phyloP scores from a whole-genome alignment of 2,329 filamentous ascomycete species.

The Pseudopyrenochaeta lycopersici region DNA sequence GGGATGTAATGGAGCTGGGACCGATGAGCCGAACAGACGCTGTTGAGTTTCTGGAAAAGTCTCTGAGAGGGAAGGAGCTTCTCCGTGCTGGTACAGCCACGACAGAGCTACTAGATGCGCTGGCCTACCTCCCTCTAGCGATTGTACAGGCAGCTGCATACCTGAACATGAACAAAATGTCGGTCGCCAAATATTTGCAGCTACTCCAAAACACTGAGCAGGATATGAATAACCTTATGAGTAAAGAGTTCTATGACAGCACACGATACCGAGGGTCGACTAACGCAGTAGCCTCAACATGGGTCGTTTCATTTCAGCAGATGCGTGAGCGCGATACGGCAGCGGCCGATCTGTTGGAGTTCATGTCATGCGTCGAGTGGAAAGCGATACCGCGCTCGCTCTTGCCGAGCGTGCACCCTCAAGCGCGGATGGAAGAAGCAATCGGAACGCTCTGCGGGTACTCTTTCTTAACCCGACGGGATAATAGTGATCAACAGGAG shows the following conservation, averaged over 20 bases:
- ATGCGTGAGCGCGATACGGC: constrained; percentile 25
- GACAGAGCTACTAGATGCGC: constrained; percentile 24
- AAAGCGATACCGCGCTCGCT: constrained; percentile 26
- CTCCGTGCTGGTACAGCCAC: neutral
- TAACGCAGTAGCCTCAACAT: constrained; percentile 54
- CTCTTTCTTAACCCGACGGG: constrained; percentile 7
- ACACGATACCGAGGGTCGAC: constrained; percentile 46
- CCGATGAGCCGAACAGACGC: constrained; percentile 1
- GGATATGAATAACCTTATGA: constrained; percentile 47
- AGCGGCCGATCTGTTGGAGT: constrained; percentile 51
- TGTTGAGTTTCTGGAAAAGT: constrained; percentile 14
- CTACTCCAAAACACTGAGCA: constrained; percentile 45
- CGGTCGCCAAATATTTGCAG: constrained; percentile 44
- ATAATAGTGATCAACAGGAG: too few relatives aligned
- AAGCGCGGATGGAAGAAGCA: neutral
- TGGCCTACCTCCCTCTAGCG: constrained; percentile 53
- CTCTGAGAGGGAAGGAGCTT: constrained; percentile 10
- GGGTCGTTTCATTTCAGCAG: constrained; percentile 55
- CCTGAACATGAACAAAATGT: constrained; percentile 42
- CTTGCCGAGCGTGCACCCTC: constrained; percentile 3
- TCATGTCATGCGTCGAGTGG: constrained; percentile 30
- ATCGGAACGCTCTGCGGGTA: constrained; percentile 10
- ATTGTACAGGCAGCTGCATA: constrained; percentile 51
- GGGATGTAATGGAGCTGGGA: too few relatives aligned
- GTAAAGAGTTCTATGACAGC: constrained; percentile 50